These are phyloP conservation scores for Musa troglodytarum DNA, from an alignment of 176 grass and related monocot genomes.

Conservation along the genomic window DNA sequence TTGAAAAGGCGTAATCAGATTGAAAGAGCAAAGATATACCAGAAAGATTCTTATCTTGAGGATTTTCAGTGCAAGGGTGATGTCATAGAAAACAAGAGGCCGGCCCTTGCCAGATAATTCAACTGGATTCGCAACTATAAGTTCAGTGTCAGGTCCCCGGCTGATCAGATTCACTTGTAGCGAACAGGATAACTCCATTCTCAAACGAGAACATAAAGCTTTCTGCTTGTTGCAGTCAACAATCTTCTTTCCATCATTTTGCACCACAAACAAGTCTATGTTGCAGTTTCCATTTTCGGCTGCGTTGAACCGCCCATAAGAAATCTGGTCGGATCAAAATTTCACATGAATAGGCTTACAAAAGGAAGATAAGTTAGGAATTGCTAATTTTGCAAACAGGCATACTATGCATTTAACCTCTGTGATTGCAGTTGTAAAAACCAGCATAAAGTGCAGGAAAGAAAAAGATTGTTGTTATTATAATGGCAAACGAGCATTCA, in stretches of 20 bases:
- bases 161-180: not conserved
- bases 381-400: not conserved
- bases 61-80: conserved; percentile 11
- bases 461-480: too few relatives aligned
- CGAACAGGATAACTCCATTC: conserved; percentile 1
- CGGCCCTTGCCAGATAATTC: conserved; percentile 13
- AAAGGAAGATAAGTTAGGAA: not conserved
- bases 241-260: conserved; percentile 19
- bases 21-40: not conserved
- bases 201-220: conserved; percentile 9
- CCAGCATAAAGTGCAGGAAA: too few relatives aligned
- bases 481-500: too few relatives aligned
- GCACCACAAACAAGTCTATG: conserved; percentile 12
- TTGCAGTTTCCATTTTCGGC: conserved; percentile 1
- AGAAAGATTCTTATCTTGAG: conserved; percentile 10
- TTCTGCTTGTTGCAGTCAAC: conserved; percentile 13
- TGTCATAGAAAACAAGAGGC: conserved; percentile 14
- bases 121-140: conserved; percentile 18
- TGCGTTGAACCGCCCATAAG: conserved; percentile 21
- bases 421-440: too few relatives aligned
- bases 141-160: conserved; percentile 5
- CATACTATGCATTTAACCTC: not conserved
- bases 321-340: conserved; percentile 4
- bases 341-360: not conserved
- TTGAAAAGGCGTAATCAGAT: not conserved